Base-by-base conservation (phyloP, 495 filamentous ascomycete species). In the Glonium stellatum region DNA sequence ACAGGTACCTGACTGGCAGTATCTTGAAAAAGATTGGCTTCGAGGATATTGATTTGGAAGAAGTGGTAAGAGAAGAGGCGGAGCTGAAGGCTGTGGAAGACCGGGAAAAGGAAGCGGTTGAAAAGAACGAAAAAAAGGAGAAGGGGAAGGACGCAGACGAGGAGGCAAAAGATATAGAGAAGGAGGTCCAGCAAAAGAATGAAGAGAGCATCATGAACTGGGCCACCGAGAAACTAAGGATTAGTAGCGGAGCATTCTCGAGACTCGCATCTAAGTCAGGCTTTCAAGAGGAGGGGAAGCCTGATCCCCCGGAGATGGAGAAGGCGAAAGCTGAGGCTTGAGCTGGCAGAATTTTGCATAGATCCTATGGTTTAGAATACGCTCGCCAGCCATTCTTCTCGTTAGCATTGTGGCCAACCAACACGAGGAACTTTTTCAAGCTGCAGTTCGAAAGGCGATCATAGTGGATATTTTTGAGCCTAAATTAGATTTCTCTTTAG, bases 1-100 rank as follows among this genome's bases (percentile, higher is more conserved):
- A 92, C 60, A 81, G 87, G 13, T 83, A 80, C 50, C 69, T 90
- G 18, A 80, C 89, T 5, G 85, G 84, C 12, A 79, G 76, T 51
- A 88, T 92, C 21, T 74, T 95, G 6, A 74, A 76, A 27, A 78
- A 80, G 19, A 85, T 87, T 49, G 88, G 86, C 6, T 82, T 90
- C 44, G 82, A 86, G 34, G 81, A 86, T 51, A 73, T 89, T 23
- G 78, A 84, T 57, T 56, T 71, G 0, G 70, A 67, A 0, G 81
- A 82, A 46, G 77, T 89, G 4, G 77, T 78, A 52, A 80, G 78
- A 37, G 85, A 88, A 59, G 78, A 83, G 54, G 73, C 77, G 35
- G 81, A 79, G 25, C 72, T 83, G 60, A 69, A 72, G 50, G 80
- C 78, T 18, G 79, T 80, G 55, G 81, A 87, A 49, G 74, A 85